These are phyloP conservation scores for Polychytrium aggregatum DNA, from an alignment of 192 early-diverging fungal genomes.

Conservation along the genomic window DNA sequence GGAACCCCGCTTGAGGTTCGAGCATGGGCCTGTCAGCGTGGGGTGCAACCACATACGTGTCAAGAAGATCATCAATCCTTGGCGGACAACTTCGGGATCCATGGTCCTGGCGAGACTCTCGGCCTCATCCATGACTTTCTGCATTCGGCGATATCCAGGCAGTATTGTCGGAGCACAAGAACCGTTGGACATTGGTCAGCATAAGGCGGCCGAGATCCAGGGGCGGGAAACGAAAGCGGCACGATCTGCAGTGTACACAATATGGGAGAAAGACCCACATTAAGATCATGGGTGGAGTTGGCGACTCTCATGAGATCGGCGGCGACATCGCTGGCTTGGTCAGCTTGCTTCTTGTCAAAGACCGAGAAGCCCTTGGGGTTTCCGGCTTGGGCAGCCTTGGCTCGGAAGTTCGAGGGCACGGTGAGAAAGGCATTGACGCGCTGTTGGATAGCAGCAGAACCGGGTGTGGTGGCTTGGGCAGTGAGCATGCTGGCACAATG, in stretches of 20 bases:
- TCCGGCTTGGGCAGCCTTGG: background rate
- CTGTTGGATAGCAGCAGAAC: too few relatives aligned
- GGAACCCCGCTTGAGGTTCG: background rate
- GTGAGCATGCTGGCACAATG: too few relatives aligned
- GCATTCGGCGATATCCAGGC: too few relatives aligned
- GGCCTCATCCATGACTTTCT: conserved; percentile 5
- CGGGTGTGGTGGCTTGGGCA: too few relatives aligned
- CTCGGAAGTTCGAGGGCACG: conserved; percentile 1
- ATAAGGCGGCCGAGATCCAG: too few relatives aligned
- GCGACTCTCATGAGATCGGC: background rate
- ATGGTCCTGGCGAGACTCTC: background rate
- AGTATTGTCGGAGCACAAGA: too few relatives aligned
- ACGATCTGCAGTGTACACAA: background rate
- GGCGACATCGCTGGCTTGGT: background rate
- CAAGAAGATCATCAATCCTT: conserved; percentile 9
- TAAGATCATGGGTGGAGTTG: background rate
- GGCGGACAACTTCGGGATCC: conserved; percentile 7
- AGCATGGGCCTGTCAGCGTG: background rate
- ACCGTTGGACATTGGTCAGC: too few relatives aligned
- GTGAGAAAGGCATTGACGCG: conserved; percentile 3
- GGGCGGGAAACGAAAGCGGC: background rate
- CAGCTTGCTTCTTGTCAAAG: conserved; percentile 5
- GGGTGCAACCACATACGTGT: conserved; percentile 2
- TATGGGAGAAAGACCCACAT: background rate
- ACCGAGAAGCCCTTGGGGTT: conserved; percentile 12